Conservation (phyloP, 106 monocot species). For the Gastrodia elata region DNA sequence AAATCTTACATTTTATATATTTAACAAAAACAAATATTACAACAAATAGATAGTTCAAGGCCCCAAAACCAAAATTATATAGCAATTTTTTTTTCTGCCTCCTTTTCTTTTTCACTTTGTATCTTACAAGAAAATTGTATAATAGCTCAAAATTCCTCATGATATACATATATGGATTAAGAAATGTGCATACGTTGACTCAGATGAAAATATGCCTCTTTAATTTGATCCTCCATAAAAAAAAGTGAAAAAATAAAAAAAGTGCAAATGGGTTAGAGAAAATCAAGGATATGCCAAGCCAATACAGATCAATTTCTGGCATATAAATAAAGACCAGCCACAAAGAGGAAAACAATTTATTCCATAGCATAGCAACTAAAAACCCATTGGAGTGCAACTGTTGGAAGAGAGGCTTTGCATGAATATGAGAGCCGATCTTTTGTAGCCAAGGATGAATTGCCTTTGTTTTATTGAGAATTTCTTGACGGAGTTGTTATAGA, state of each 20-base stretch:
- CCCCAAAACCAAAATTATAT: too few relatives aligned
- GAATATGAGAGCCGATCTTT: slow-evolving; percentile 13
- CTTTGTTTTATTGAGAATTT: neutral
- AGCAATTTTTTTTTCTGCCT: too few relatives aligned
- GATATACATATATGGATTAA: too few relatives aligned
- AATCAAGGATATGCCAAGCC: neutral
- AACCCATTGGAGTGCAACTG: too few relatives aligned
- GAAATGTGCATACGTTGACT: neutral
- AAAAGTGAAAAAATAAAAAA: neutral
- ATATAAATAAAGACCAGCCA: neutral
- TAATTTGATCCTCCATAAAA: neutral
- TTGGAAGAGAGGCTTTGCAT: slow-evolving; percentile 18
- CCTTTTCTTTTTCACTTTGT: too few relatives aligned
- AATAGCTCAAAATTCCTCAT: too few relatives aligned
- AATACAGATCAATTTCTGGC: neutral
- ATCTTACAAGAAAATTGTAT: too few relatives aligned
- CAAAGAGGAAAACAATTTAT: neutral
- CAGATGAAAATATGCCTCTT: neutral
- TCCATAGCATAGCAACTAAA: neutral
- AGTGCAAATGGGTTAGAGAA: neutral
- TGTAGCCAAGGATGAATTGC: slow-evolving; percentile 23
- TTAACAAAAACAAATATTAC: too few relatives aligned
- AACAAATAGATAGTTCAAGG: too few relatives aligned
- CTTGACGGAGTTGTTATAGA: neutral
- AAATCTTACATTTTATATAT: too few relatives aligned